A percentile compares a stretch with the other conserved stretches of the same genome.
These are phyloP conservation scores for Phytopythium kandeliae DNA, from an alignment of 352 stramenopile species.

Conservation along the genomic window DNA sequence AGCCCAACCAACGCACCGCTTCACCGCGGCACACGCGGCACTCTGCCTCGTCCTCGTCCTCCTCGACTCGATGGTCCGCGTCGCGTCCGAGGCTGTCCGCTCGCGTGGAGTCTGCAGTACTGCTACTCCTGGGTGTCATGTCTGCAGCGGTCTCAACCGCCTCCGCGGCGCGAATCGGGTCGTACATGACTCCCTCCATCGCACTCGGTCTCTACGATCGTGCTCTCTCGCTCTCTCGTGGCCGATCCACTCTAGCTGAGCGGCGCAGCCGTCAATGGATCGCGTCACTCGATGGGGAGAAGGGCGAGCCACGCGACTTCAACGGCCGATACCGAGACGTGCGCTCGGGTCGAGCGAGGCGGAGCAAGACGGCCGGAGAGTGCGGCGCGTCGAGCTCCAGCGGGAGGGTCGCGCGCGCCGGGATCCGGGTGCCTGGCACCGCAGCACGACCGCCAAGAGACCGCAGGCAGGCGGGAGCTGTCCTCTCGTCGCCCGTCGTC, in stretches of 20 bases:
- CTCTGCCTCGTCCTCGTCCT: slow-evolving; percentile 84
- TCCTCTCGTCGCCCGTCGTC: neutral
- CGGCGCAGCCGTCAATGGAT: no score
- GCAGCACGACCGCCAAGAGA: neutral
- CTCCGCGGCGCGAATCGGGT: slow-evolving; percentile 1
- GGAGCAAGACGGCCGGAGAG: neutral
- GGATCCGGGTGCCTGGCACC: neutral
- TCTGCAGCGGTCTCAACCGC: neutral
- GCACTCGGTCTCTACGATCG: neutral
- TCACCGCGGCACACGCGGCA: slow-evolving; percentile 93
- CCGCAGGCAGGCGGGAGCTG: neutral
- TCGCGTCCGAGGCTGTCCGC: neutral
- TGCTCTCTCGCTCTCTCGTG: neutral
- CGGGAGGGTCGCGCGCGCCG: neutral
- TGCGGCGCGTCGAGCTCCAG: neutral
- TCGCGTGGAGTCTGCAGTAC: neutral
- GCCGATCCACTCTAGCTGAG: no score
- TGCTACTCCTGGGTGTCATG: neutral
- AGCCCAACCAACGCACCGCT: slow-evolving; percentile 64
- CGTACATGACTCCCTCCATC: slow-evolving; percentile 6
- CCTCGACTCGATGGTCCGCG: slow-evolving; percentile 10
- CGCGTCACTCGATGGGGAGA: no score
- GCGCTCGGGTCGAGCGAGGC: neutral
- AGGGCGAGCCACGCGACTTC: neutral
- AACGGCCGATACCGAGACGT: neutral